Percentiles rank a stretch among this genome's conserved stretches.
phyloP scores from a whole-genome alignment of 768 basidiomycete species.

The Exsudoporus frostii region DNA sequence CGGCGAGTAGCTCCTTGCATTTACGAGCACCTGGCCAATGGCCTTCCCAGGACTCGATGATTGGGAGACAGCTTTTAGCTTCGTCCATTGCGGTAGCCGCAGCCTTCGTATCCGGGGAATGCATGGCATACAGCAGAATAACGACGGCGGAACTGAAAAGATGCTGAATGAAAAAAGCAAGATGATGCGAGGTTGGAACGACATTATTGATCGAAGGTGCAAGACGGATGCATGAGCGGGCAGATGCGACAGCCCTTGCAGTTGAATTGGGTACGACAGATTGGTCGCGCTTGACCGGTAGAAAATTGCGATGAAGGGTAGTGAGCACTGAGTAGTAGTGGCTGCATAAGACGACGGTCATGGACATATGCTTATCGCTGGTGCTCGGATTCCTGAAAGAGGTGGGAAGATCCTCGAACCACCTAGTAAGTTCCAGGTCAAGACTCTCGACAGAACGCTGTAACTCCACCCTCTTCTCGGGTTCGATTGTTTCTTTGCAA shows the following conservation, averaged over 20 bases:
- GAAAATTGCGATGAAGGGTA: constrained; percentile 83
- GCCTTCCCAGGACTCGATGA: constrained; percentile 79
- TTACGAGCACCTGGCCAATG: constrained; percentile 87
- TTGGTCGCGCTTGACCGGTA: constrained; percentile 75
- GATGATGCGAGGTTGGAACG: constrained; percentile 81
- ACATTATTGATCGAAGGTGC: constrained; percentile 82
- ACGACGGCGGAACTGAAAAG: constrained; percentile 88
- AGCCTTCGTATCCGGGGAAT: constrained; percentile 61
- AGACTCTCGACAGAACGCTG: constrained; percentile 75
- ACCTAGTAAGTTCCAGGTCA: constrained; percentile 72
- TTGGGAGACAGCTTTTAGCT: constrained; percentile 65
- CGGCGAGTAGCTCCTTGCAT: constrained; percentile 76
- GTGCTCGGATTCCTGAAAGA: constrained; percentile 72
- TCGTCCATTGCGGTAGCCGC: constrained; percentile 79
- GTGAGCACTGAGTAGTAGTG: constrained; percentile 88
- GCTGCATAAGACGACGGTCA: constrained; percentile 83
- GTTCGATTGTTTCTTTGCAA: constrained; percentile 69
- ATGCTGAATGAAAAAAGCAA: constrained; percentile 88
- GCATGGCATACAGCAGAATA: constrained; percentile 83
- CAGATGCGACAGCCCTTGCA: constrained; percentile 76
- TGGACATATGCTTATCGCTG: constrained; percentile 78
- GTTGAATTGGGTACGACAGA: constrained; percentile 68
- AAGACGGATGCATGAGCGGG: constrained; percentile 80
- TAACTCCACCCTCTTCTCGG: constrained; percentile 71
- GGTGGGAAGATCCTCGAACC: constrained; percentile 76